Evolutionary conservation across 371 early-diverging fungal species (phyloP).

Genomic region (Mortierella sp.): DNA sequence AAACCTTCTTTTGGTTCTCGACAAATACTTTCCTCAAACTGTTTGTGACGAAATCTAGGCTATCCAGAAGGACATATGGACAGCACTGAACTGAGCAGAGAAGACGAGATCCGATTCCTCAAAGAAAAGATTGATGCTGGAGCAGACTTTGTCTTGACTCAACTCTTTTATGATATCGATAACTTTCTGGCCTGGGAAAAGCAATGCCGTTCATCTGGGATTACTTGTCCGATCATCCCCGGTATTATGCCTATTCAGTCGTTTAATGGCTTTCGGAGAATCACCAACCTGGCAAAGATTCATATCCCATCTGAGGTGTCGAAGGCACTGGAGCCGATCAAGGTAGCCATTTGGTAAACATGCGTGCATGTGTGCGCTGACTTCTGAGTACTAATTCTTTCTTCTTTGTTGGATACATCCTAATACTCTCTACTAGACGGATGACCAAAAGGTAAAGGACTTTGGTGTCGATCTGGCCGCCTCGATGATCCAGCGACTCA

Average conservation of each 20-base stretch:
- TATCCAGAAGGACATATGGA: conserved; percentile 97
- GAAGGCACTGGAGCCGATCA: conserved; percentile 80
- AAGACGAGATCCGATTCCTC: conserved; percentile 72
- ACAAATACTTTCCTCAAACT: background rate
- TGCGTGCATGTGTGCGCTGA: no score
- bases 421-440: conserved; percentile 57
- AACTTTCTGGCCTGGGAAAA: conserved; percentile 81
- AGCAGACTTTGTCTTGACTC: conserved; percentile 95
- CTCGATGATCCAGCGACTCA: conserved; percentile 73
- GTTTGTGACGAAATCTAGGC: conserved; percentile 46
- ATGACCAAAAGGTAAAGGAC: conserved; percentile 95
- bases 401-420: background rate
- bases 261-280: conserved; percentile 89
- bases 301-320: conserved; percentile 78
- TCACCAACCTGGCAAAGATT: conserved; percentile 85
- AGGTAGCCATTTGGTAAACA: conserved; percentile 52
- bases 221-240: conserved; percentile 89
- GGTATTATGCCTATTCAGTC: conserved; percentile 96
- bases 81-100: conserved; percentile 47
- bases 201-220: conserved; percentile 74
- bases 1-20: no score
- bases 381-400: no score
- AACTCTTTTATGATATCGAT: conserved; percentile 90
- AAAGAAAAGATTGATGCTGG: conserved; percentile 92
- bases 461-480: conserved; percentile 86